Evolutionary conservation across 345 rosid species (phyloP), one percentile per base, ranked within the genome.

Genomic region (Tarenaya hassleriana): DNA sequence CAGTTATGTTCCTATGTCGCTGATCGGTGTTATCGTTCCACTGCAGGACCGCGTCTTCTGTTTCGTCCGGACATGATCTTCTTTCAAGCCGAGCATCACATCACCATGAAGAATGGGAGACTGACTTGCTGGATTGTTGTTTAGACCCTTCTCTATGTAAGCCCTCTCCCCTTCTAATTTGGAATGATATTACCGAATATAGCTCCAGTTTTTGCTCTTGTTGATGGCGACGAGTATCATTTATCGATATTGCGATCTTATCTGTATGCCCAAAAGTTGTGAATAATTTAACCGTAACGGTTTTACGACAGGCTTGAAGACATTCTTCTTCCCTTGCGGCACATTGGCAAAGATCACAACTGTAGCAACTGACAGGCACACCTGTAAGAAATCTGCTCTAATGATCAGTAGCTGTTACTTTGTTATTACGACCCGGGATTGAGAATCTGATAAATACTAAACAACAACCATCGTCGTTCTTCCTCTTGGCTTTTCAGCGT

Each of bases 41-140:
- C 49, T 71, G 60, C 87, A 92, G 98, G 76, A 81, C 72, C 45
- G 62, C 77, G 21, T 82, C 94, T 39, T 75, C 86, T 31, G 73
- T 85, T 69, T 79, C 96, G 38, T 80, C 96, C 3, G 73, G 82
- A 33, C 88, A 61, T 41, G 86, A 83, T 65, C 67, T 83, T 72
- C 77, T 76, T 58, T 78, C 98, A 27, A 67, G 53, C 52, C 80
- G 64, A 67, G 80, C 76, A 42, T 64, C 69, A 52, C 62, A 34
- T n/a, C 55, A 77, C 55, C 86, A 74, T 19, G 97, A 92, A 51
- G 90, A 79, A 34, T 92, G 98, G 98, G 89, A 88, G 27, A 73
- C 86, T 21, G 98, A 92, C 69, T 75, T 92, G 66, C 95, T 92
- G 27, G 98, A 84, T 57, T 92, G 98, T 68, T 92, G 94, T 73